phyloP scores from a whole-genome alignment of 108 stramenopile genomes.

The Conticribra weissflogii region DNA sequence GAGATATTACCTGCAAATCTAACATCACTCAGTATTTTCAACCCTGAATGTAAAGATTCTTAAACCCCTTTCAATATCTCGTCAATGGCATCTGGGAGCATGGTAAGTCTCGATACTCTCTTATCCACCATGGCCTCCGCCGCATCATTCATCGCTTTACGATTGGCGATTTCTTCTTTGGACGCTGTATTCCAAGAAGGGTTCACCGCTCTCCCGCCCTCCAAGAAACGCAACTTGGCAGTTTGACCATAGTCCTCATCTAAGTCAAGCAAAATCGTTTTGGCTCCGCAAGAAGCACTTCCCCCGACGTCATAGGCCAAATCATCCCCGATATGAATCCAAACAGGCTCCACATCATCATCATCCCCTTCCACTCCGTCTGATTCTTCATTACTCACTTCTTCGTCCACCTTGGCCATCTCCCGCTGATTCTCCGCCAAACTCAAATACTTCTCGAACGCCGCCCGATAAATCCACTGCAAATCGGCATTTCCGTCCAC shows the following conservation, averaged over 20 bases:
- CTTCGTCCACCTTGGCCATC: conserved; percentile 36
- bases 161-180: conserved; percentile 65
- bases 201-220: conserved; percentile 48
- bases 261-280: conserved; percentile 82
- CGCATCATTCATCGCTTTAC: conserved; percentile 80
- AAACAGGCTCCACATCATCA: conserved; percentile 62
- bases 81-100: conserved; percentile 79
- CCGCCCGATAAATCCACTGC: conserved; percentile 89
- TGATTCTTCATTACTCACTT: conserved; percentile 19
- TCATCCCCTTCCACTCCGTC: too few species aligned
- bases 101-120: conserved; percentile 61
- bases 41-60: not conserved
- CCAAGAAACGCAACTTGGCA: conserved; percentile 72
- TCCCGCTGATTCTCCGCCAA: conserved; percentile 57
- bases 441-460: conserved; percentile 74
- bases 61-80: conserved; percentile 63
- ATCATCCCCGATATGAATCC: conserved; percentile 91
- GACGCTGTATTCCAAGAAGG: conserved; percentile 80
- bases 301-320: conserved; percentile 90
- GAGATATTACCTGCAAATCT: too few species aligned
- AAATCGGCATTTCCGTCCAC: conserved; percentile 74
- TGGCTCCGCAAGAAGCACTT: conserved; percentile 77
- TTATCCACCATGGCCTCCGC: conserved; percentile 68
- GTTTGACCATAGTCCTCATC: conserved; percentile 76
- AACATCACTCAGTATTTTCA: not conserved